phyloP scores from a whole-genome alignment of 2,329 filamentous ascomycete species.

The Nemania sp. region DNA sequence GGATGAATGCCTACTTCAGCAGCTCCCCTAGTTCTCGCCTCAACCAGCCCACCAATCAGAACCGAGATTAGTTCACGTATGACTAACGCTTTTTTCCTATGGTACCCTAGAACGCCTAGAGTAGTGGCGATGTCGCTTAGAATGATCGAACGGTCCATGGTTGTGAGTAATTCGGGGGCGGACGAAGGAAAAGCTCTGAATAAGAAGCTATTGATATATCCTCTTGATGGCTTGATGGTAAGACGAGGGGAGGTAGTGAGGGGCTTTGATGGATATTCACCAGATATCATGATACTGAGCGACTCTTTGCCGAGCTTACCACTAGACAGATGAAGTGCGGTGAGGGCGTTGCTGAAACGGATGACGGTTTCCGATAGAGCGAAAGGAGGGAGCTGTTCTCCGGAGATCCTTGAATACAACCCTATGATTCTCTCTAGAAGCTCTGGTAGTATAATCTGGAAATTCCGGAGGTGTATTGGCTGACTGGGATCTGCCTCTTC shows the following conservation, averaged over 20 bases:
- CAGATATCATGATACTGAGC: conserved; percentile 67
- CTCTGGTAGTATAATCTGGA: conserved; percentile 68
- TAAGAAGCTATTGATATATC: conserved; percentile 65
- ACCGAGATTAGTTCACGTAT: conserved; percentile 83
- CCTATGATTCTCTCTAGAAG: conserved; percentile 74
- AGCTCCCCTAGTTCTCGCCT: conserved; percentile 88
- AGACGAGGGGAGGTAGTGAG: conserved; percentile 59
- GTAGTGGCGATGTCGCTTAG: conserved; percentile 86
- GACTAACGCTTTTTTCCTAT: conserved; percentile 89
- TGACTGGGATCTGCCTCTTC: conserved; percentile 50
- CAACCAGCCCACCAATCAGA: conserved; percentile 81
- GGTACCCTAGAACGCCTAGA: conserved; percentile 76
- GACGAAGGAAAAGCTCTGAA: conserved; percentile 73
- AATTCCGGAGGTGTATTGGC: conserved; percentile 56
- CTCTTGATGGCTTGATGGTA: conserved; percentile 58
- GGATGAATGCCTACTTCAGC: conserved; percentile 97
- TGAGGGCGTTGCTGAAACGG: conserved; percentile 70
- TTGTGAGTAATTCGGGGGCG: conserved; percentile 67
- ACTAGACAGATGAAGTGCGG: conserved; percentile 66
- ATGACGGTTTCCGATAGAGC: conserved; percentile 74
- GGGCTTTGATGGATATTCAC: conserved; percentile 56
- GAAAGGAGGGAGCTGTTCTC: conserved; percentile 71
- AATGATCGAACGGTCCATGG: conserved; percentile 76
- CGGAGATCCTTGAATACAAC: conserved; percentile 71
- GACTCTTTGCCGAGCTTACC: conserved; percentile 65